Evolutionary conservation across 2,329 filamentous ascomycete genomes (phyloP), one percentile per base, ranked within the genome.

Genomic region (Hirsutella minnesotensis): DNA sequence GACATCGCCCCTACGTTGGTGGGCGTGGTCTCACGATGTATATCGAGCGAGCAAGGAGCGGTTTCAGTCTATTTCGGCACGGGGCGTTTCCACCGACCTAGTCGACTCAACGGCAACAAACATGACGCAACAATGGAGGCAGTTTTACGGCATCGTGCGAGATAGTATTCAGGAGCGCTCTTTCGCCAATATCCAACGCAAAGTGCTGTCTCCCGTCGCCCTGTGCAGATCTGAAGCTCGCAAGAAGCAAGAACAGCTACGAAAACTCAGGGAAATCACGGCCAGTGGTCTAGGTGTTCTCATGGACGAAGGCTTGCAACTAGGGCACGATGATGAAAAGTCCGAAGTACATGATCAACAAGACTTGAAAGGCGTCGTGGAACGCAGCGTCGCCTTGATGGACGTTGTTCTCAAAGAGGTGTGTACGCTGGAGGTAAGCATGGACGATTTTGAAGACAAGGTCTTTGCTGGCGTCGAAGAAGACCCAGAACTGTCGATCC

Each of bases 241-340:
- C 38, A 69, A 68, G 46, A 95, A 94, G 60, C 82, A 84, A 54
- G 73, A 73, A 3, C 74, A 73, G 18, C 69, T 96, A 40, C 81
- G 76, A 54, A 78, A 77, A 52, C 69, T 94, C 49, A 77, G 84
- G 38, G 77, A 89, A 55, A 79, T 90, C 61, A 88, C 86, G 43
- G 86, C 90, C 2, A 89, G 86, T 54, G 86, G 86, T 1, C 70
- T 96, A 4, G 92, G 92, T 15, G 77, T 95, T 4, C 67, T 98
- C 21, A 81, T 95, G 51, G 86, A 90, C 43, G 87, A 95, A 57
- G 88, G 86, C 3, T 67, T 95, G 39, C 79, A 78, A 40, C 79
- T 86, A 51, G 74, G 74, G 36, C 67, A 73, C 18, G 71, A 72
- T 22, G 77, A 81, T 15, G 75, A 81, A 34, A 72, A 77, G 40